Base-by-base conservation (phyloP, 495 filamentous ascomycete species). In the Trichoderma erinaceum region DNA sequence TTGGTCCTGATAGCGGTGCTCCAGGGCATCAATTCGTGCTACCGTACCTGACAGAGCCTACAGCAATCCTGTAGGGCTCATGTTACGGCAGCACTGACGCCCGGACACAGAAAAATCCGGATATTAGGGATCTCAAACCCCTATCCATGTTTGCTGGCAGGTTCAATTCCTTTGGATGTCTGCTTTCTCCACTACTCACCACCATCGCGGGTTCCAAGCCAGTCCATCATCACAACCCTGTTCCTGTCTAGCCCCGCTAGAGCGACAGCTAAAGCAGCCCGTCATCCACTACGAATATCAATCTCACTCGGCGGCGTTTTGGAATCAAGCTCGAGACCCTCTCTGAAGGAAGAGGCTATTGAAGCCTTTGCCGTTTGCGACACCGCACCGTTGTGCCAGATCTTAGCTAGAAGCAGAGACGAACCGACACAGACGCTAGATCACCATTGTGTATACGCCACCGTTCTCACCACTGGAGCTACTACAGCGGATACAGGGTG, bases 291-390 rank as follows among this genome's bases (percentile, higher is more conserved):
- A 23, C 21, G 48, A 23, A 52, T 52, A 52, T 52, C 35, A 38
- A 38, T 7, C 29, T 23, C 48, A 21, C 48, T 52, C 48, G 21
- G 48, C 48, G n/a, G 48, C 48, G 48, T 11, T n/a, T 23, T 21
- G 21, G n/a, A 6, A 21, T 5, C n/a, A 10, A 21, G 21, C 21
- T 52, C 18, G 18, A 4, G 48, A 5, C n/a, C 18, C 44, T 4
- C 44, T 18, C 44, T 21, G 6, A n/a, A 16, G 4, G 8, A 4
- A 11, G 21, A 21, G 21, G 48, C 48, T 23, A 52, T 52, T 52
- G 48, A n/a, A 52, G 48, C 48, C 48, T 52, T 52, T 52, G 48
- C 48, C 48, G 48, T 52, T 52, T 52, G 48, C 48, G 48, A 52
- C n/a, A 52, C 48, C 48, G 48, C 48, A 23, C 48, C n/a, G 48